Conservation (phyloP, 495 filamentous ascomycete species). For the Hypoxylon subgilvum region DNA sequence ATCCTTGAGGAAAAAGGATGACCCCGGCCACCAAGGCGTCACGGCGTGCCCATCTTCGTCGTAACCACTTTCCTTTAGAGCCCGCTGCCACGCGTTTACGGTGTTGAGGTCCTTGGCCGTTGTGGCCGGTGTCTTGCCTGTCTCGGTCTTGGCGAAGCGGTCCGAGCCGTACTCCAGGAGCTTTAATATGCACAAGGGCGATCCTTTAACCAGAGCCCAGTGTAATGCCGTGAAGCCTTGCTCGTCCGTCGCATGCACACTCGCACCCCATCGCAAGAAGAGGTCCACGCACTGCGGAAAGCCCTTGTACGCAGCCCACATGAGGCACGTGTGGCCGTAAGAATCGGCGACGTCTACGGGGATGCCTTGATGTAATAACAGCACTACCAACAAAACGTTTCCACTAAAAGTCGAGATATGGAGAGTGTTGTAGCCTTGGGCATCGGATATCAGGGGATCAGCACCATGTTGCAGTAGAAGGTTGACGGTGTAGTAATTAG, state of each 20-base stretch:
- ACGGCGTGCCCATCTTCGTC: constrained; percentile 76
- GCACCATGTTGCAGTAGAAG: constrained; percentile 85
- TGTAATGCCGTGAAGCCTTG: constrained; percentile 91
- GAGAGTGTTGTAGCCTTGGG: constrained; percentile 94
- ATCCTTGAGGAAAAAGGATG: constrained; percentile 68
- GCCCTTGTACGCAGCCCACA: constrained; percentile 99
- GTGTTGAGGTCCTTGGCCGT: constrained; percentile 92
- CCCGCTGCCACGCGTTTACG: constrained; percentile 77
- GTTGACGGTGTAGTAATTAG: constrained; percentile 79
- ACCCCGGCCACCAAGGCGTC: constrained; percentile 62
- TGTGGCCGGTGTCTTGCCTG: constrained; percentile 83
- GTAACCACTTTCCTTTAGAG: constrained; percentile 83
- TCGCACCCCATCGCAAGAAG: constrained; percentile 93
- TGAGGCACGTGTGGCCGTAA: constrained; percentile 87
- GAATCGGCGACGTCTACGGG: constrained; percentile 88
- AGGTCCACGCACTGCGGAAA: constrained; percentile 89
- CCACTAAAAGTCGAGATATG: constrained; percentile 97
- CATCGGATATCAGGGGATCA: constrained; percentile 85
- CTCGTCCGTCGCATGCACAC: constrained; percentile 87
- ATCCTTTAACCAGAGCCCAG: constrained; percentile 95
- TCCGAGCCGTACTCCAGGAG: constrained; percentile 93
- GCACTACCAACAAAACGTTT: constrained; percentile 87
- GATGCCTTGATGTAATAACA: constrained; percentile 88
- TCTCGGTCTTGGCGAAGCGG: constrained; percentile 81
- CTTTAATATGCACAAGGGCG: constrained; percentile 82